Percentiles rank a stretch among this genome's conserved stretches.
Conservation (phyloP, 2,329 filamentous ascomycete species). For the Amauroascus niger region DNA sequence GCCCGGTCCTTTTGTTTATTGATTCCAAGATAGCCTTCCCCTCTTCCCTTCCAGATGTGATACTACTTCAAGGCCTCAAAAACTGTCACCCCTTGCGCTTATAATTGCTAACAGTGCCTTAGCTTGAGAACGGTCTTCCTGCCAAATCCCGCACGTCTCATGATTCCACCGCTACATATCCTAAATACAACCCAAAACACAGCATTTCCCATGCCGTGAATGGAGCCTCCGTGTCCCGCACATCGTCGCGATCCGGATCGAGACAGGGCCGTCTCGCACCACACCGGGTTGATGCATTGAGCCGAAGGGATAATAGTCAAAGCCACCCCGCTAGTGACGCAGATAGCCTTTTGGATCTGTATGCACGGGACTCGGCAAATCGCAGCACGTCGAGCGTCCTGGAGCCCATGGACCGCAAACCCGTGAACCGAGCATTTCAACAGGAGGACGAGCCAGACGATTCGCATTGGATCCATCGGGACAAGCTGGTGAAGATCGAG, state of each 20-base stretch:
- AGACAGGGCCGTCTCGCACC: constrained; percentile 23
- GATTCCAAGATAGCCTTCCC: not conserved
- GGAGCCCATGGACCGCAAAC: constrained; percentile 17
- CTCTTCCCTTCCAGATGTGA: not conserved
- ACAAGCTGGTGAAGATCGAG: constrained; percentile 43
- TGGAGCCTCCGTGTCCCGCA: constrained; percentile 27
- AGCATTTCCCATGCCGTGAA: constrained; percentile 27
- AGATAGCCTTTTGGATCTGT: constrained; percentile 31
- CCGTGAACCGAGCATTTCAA: constrained; percentile 13
- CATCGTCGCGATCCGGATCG: constrained; percentile 29
- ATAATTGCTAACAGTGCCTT: not conserved
- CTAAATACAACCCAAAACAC: constrained; percentile 25
- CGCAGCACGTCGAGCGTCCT: constrained; percentile 20
- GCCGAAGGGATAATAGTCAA: constrained; percentile 27
- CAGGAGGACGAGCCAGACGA: constrained; percentile 23
- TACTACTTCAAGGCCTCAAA: too few species aligned
- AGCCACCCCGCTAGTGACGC: constrained; percentile 33
- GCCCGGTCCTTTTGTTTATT: not conserved
- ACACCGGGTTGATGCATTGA: constrained; percentile 23
- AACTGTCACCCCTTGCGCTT: not conserved
- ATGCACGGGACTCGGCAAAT: constrained; percentile 25
- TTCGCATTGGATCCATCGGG: constrained; percentile 43
- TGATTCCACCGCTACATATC: constrained; percentile 27
- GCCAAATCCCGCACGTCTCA: constrained; percentile 30
- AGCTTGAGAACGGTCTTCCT: not conserved